phyloP scores from a whole-genome alignment of 108 stramenopile species.

The Craspedostauros australis region DNA sequence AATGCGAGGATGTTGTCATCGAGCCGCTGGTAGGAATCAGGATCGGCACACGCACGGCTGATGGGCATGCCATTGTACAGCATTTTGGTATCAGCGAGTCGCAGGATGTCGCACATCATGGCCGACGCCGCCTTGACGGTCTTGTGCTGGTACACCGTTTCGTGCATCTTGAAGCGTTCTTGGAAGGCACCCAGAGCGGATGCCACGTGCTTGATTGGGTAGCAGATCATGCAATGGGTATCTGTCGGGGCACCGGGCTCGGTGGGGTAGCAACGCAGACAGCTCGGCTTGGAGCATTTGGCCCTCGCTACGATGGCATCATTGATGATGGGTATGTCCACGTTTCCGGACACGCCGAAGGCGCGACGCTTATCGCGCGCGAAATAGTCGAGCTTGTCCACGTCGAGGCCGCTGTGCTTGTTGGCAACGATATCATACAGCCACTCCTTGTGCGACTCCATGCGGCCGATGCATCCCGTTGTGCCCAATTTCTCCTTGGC shows the following conservation, averaged over 20 bases:
- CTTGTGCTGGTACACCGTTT: conserved; percentile 79
- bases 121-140: conserved; percentile 54
- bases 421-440: conserved; percentile 92
- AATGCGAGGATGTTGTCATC: conserved; percentile 52
- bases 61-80: conserved; percentile 45
- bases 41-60: conserved; percentile 49
- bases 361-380: conserved; percentile 64
- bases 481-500: not conserved
- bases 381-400: conserved; percentile 94
- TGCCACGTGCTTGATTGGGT: conserved; percentile 70
- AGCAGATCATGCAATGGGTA: conserved; percentile 77
- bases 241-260: conserved; percentile 11
- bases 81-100: conserved; percentile 67
- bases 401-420: conserved; percentile 83
- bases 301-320: conserved; percentile 70
- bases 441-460: conserved; percentile 53
- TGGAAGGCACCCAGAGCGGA: conserved; percentile 67
- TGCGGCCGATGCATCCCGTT: conserved; percentile 42
- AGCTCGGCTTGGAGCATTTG: conserved; percentile 37
- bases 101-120: conserved; percentile 76
- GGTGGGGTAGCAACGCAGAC: conserved; percentile 26
- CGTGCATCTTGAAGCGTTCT: conserved; percentile 64
- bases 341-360: conserved; percentile 27
- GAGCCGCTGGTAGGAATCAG: conserved; percentile 36
- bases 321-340: conserved; percentile 47